phyloP scores from a whole-genome alignment of 148 eudicot genomes.

The Vaccinium corymbosum region DNA sequence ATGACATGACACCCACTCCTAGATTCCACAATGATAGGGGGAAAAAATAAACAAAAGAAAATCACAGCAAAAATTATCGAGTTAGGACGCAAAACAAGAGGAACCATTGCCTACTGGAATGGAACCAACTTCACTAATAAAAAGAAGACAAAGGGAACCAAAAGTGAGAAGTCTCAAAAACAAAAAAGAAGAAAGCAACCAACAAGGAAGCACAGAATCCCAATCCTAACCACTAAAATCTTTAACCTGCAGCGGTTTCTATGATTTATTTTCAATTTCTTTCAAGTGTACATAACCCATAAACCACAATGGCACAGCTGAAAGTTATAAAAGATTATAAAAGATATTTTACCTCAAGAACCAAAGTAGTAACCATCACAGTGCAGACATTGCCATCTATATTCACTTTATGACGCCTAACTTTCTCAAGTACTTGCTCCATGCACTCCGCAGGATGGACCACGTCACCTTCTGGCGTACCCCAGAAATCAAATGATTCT shows the following conservation, averaged over 20 bases:
- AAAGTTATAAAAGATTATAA: not conserved
- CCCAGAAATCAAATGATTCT: conserved; percentile 92
- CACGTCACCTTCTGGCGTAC: conserved; percentile 83
- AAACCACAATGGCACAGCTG: not conserved
- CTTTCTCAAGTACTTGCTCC: conserved; percentile 86
- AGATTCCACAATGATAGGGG: not conserved
- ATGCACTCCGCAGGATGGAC: conserved; percentile 97
- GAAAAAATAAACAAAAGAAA: not conserved
- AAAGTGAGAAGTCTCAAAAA: not conserved
- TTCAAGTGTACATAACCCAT: not conserved
- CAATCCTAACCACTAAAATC: not conserved
- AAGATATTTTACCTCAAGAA: conserved; percentile 72
- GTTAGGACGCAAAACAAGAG: not conserved
- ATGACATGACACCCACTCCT: not conserved
- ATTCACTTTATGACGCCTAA: conserved; percentile 84
- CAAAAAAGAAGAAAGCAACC: not conserved
- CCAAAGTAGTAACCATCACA: conserved; percentile 89
- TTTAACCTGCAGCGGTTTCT: not conserved
- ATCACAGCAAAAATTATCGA: not conserved
- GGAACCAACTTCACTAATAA: conserved; percentile 1
- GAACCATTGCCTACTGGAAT: not conserved
- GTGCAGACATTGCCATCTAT: conserved; percentile 94
- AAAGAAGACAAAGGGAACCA: not conserved
- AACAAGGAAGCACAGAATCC: not conserved
- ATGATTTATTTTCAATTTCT: not conserved